Base-by-base conservation (phyloP, 2,329 filamentous ascomycete species). In the Diaporthe destruens region DNA sequence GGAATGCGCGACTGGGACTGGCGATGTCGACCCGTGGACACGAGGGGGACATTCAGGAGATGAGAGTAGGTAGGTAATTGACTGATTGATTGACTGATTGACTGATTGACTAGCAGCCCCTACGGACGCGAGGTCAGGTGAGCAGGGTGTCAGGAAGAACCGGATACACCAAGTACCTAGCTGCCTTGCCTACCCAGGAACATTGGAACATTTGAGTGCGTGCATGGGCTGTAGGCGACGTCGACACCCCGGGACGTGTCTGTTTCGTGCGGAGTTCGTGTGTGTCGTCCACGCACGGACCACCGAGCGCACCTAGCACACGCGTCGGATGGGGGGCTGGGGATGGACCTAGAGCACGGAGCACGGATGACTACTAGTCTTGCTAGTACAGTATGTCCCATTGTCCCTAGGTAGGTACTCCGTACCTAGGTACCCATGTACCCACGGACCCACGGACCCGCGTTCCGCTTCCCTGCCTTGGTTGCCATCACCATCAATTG, bases 151-250 rank as follows among this genome's bases (percentile, higher is more conserved):
- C 29, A 29, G 29, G 29, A 29, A 29, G 29, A 29, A 14, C 39
- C 25, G 29, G 25, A n/a, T 47, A 20, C 39, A 23, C 7, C n/a
- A 29, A 29, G 29, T 29, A 20, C 18, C 16, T n/a, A 47, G 44
- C 18, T 20, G 29, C 2, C 29, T 29, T 29, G 29, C 29, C 29
- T 29, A 2, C 39, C 16, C 36, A 12, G 8, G 57, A 80, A 80
- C 80, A 79, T 74, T 71, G 8, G 57, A 80, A 80, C 80, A 79
- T 74, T 71, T 65, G 55, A 70, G 59, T 74, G 75, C 74, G 76
- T 73, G 78, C 78, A 77, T 72, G 78, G 78, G 76, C 77, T 80
- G 77, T 44, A 66, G 44, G 61, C 29, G 61, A 76, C 76, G 77
- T 66, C 67, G 72, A 69, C 71, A 67, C 63, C 56, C 55, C 68